A percentile compares a stretch with the other conserved stretches of the same genome.
Conservation (phyloP, 257 asterid genomes). For the Nyctanthes arbortristis region DNA sequence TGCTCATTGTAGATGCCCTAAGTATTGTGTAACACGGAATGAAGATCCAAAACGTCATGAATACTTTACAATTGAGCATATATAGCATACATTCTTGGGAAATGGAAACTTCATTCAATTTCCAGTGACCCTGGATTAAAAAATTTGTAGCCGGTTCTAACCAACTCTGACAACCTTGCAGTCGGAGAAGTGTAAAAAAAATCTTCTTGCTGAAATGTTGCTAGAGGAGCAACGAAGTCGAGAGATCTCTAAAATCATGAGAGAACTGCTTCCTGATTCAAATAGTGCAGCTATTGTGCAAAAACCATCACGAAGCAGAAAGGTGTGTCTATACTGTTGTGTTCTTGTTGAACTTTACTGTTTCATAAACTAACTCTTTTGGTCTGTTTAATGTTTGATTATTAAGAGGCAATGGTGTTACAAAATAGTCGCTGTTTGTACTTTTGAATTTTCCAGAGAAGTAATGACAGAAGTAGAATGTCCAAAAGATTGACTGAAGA, state of each 20-base stretch:
- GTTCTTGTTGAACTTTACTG: slow-evolving; percentile 21
- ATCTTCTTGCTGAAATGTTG: slow-evolving; percentile 57
- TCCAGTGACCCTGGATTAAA: background rate
- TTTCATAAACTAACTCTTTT: background rate
- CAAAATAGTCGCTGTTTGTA: slow-evolving; percentile 15
- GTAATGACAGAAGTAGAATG: slow-evolving; percentile 57
- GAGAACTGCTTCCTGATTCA: slow-evolving; percentile 51
- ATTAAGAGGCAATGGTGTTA: slow-evolving; percentile 30
- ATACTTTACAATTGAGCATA: background rate
- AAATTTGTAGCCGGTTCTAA: slow-evolving; percentile 9
- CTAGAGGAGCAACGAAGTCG: slow-evolving; percentile 64
- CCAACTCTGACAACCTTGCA: slow-evolving; percentile 23
- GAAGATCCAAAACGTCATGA: background rate
- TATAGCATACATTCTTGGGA: background rate
- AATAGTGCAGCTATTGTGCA: slow-evolving; percentile 41
- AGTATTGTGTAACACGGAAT: too few relatives aligned
- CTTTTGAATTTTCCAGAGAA: slow-evolving; percentile 57
- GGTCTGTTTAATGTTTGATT: background rate
- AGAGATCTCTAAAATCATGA: slow-evolving; percentile 47
- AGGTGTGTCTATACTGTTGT: slow-evolving; percentile 39
- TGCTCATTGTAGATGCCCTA: too few relatives aligned
- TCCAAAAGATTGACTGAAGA: slow-evolving; percentile 67
- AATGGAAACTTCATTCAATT: slow-evolving; percentile 2
- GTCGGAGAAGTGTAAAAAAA: slow-evolving; percentile 63
- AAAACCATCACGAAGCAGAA: slow-evolving; percentile 54